These are phyloP conservation scores for Paramecium caudatum DNA, from an alignment of 73 alveolate genomes.

Conservation along the genomic window DNA sequence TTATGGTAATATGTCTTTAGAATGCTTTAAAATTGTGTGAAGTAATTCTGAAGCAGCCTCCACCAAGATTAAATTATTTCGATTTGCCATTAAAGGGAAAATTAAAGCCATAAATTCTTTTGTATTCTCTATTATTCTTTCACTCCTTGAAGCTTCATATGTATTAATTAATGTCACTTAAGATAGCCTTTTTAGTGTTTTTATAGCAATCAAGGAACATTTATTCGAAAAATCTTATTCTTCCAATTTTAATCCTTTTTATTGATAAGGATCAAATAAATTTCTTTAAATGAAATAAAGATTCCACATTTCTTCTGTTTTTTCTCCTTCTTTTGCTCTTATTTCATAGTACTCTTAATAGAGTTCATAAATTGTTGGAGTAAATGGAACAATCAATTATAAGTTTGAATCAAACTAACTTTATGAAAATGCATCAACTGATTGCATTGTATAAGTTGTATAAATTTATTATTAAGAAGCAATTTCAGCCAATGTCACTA, in stretches of 20 bases:
- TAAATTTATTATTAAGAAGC: slow-evolving; percentile 52
- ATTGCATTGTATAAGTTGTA: neutral
- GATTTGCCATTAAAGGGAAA: slow-evolving; percentile 8
- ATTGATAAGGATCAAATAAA: slow-evolving; percentile 50
- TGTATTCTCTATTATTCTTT: slow-evolving; percentile 60
- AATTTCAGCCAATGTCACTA: slow-evolving; percentile 66
- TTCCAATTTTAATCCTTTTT: neutral
- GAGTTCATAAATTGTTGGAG: slow-evolving; percentile 69
- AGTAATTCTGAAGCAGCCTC: slow-evolving; percentile 73
- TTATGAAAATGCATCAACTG: neutral
- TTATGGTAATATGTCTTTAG: slow-evolving; percentile 63
- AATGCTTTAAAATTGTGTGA: slow-evolving; percentile 22
- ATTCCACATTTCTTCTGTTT: slow-evolving; percentile 37
- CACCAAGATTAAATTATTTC: neutral
- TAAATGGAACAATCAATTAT: slow-evolving; percentile 67
- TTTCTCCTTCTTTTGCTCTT: slow-evolving; percentile 18
- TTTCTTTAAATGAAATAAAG: neutral
- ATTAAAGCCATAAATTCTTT: slow-evolving; percentile 51
- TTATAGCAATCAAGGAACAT: slow-evolving; percentile 1
- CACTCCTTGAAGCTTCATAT: slow-evolving; percentile 65
- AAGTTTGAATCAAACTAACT: slow-evolving; percentile 34
- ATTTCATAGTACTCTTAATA: neutral
- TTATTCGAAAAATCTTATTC: neutral
- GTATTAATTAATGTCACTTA: slow-evolving; percentile 41
- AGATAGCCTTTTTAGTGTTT: slow-evolving; percentile 28